Conservation (phyloP, 345 rosid genomes). For the Chamaenerion angustifolium region DNA sequence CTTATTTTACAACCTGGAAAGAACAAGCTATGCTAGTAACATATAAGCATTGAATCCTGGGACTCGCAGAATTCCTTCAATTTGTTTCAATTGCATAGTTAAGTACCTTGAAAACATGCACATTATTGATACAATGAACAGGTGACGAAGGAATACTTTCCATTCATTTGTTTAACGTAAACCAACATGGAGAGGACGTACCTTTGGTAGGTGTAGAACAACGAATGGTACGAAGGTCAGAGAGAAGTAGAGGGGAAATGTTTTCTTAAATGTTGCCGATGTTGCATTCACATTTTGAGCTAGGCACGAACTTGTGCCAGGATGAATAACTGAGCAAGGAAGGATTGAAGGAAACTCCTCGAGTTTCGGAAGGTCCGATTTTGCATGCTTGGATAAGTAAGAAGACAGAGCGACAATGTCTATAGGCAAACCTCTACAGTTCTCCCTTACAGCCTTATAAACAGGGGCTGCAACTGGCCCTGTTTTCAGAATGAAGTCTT, state of each 20-base stretch:
- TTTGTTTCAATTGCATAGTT: not conserved
- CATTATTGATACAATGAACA: no score
- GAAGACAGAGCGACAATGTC: conserved; percentile 62
- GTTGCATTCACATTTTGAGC: conserved; percentile 77
- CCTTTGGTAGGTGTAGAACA: conserved; percentile 85
- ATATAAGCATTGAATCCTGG: no score
- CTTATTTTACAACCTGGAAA: no score
- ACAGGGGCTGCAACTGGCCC: conserved; percentile 88
- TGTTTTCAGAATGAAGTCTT: conserved; percentile 89
- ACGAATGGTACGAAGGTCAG: conserved; percentile 95
- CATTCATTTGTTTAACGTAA: not conserved
- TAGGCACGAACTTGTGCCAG: conserved; percentile 61
- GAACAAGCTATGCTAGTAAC: no score
- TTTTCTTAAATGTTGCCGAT: conserved; percentile 86
- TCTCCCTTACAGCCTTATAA: conserved; percentile 82
- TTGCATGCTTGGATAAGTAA: conserved; percentile 39
- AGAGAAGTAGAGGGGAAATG: conserved; percentile 95
- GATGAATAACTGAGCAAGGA: conserved; percentile 91
- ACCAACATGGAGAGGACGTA: conserved; percentile 15
- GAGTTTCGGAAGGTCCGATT: conserved; percentile 36
- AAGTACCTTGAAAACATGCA: no score
- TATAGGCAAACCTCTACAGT: conserved; percentile 81
- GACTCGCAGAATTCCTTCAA: no score
- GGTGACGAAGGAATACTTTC: not conserved
- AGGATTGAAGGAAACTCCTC: conserved; percentile 72